Conservation (phyloP, 2,329 filamentous ascomycete species). For the Dactylella cylindrospora region DNA sequence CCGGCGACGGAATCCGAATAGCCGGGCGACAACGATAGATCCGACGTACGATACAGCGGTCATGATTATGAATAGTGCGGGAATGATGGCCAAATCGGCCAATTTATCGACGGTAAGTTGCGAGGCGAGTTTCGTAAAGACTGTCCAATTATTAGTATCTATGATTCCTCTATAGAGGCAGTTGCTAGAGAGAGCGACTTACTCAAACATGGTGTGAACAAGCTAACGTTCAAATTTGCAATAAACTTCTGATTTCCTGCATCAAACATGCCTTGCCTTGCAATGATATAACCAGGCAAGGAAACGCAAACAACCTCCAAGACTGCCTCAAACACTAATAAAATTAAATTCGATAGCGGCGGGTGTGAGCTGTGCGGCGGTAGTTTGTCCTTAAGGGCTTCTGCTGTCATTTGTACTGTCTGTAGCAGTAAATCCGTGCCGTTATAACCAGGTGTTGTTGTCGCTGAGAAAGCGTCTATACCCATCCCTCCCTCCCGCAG, state of each 20-base stretch:
- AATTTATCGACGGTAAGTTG: conserved; percentile 91
- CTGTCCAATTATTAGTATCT: conserved; percentile 54
- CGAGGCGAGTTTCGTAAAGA: conserved; percentile 95
- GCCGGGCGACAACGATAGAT: conserved; percentile 68
- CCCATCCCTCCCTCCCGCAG: conserved; percentile 24
- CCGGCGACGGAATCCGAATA: conserved; percentile 79
- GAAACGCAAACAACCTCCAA: conserved; percentile 94
- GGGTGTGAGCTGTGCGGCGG: conserved; percentile 27
- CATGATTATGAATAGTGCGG: conserved; percentile 87
- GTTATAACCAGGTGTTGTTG: no score
- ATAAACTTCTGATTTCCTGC: conserved; percentile 95
- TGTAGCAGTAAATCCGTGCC: conserved; percentile 29
- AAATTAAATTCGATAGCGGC: conserved; percentile 64
- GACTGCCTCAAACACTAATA: conserved; percentile 92
- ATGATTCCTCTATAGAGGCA: neutral
- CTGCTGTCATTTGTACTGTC: conserved; percentile 8
- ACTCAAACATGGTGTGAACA: conserved; percentile 97
- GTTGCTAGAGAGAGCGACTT: conserved; percentile 52
- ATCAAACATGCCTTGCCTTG: conserved; percentile 86
- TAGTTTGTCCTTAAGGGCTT: conserved; percentile 11
- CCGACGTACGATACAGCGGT: conserved; percentile 82
- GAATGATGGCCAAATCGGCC: conserved; percentile 85
- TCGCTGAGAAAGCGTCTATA: neutral
- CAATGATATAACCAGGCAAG: conserved; percentile 89
- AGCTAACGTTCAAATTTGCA: conserved; percentile 90